Evolutionary conservation across 148 eudicot genomes (phyloP).

Genomic region (Spergularia marina): DNA sequence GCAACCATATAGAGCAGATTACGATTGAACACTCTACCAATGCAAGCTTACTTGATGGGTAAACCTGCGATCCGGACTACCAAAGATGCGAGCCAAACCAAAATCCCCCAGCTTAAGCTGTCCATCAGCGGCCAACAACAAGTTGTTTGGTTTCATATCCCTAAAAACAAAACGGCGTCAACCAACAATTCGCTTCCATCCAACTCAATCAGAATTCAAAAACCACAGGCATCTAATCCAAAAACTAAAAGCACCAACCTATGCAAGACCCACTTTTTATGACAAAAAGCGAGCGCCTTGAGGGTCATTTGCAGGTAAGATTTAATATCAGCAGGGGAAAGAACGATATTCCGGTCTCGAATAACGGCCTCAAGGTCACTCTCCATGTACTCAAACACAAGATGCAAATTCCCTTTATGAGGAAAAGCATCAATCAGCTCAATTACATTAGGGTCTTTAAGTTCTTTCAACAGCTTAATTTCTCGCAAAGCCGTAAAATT

Average conservation of each 20-base stretch:
- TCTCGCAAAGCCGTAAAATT: constrained; percentile 94
- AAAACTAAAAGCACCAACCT: constrained; percentile 41
- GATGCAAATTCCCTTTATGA: constrained; percentile 90
- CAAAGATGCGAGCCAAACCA: constrained; percentile 96
- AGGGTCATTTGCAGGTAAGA: constrained; percentile 92
- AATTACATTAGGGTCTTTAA: constrained; percentile 79
- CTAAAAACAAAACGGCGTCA: constrained; percentile 35
- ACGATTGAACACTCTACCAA: background rate
- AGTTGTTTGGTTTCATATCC: constrained; percentile 98
- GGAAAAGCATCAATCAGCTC: constrained; percentile 91
- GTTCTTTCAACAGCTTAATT: constrained; percentile 90
- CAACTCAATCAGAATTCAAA: background rate
- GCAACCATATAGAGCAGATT: background rate
- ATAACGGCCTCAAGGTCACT: constrained; percentile 97
- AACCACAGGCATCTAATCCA: background rate
- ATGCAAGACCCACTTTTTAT: constrained; percentile 96
- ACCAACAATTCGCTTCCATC: constrained; percentile 15
- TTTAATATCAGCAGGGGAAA: constrained; percentile 84
- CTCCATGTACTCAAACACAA: constrained; percentile 98
- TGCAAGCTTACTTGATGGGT: constrained; percentile 77
- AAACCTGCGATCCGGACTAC: constrained; percentile 91
- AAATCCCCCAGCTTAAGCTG: constrained; percentile 95
- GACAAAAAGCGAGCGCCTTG: constrained; percentile 86
- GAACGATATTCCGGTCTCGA: constrained; percentile 87
- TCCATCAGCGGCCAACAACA: constrained; percentile 80